phyloP scores from a whole-genome alignment of 2,329 filamentous ascomycete species.

The Arthrobotrys pseudoclavata region DNA sequence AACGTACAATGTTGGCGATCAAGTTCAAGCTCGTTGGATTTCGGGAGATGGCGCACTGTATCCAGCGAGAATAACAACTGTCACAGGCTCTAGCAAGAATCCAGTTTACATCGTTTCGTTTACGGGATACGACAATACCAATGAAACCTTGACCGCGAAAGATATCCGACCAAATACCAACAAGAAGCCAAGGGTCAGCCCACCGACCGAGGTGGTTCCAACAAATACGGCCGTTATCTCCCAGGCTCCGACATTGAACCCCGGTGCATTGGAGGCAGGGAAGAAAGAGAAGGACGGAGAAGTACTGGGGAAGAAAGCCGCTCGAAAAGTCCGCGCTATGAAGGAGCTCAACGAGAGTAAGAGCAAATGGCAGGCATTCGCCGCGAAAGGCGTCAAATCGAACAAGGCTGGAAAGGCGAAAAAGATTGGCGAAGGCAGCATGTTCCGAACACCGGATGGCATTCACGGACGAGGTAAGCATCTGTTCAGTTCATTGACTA shows the following conservation, averaged over 20 bases:
- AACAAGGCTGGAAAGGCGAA: constrained; percentile 75
- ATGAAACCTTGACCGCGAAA: constrained; percentile 83
- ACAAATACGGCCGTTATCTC: constrained; percentile 72
- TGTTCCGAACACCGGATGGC: constrained; percentile 93
- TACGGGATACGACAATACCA: constrained; percentile 84
- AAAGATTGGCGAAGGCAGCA: constrained; percentile 85
- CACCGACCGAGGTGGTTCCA: constrained; percentile 66
- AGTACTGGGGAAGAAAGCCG: constrained; percentile 76
- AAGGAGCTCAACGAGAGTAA: constrained; percentile 92
- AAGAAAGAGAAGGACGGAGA: constrained; percentile 76
- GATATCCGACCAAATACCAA: constrained; percentile 82
- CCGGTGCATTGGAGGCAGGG: constrained; percentile 73
- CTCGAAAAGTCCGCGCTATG: constrained; percentile 85
- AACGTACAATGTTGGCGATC: constrained; percentile 79
- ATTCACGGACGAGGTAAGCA: constrained; percentile 84
- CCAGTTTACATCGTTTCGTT: constrained; percentile 96
- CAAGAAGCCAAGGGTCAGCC: constrained; percentile 72
- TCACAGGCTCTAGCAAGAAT: constrained; percentile 90
- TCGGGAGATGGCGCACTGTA: constrained; percentile 92
- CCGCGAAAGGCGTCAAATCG: constrained; percentile 74
- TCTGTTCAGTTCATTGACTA: constrained; percentile 45
- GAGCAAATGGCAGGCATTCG: constrained; percentile 95
- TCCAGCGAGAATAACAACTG: constrained; percentile 89
- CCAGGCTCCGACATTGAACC: constrained; percentile 76
- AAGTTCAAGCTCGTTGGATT: constrained; percentile 88